Evolutionary conservation across 257 asterid species (phyloP).

Genomic region (Penstemon newberryi): DNA sequence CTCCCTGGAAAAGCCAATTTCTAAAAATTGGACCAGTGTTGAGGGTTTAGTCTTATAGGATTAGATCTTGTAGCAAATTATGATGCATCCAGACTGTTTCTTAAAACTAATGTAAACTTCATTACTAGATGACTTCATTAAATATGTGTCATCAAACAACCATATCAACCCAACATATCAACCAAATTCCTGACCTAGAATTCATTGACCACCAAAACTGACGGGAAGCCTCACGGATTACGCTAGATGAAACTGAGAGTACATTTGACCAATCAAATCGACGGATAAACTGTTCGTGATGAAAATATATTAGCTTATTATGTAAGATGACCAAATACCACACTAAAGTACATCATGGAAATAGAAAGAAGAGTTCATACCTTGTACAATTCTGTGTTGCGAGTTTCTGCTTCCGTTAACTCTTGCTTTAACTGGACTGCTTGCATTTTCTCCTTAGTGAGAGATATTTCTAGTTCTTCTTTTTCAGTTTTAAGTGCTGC

Average conservation of each 20-base stretch:
- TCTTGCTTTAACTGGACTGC: constrained; percentile 69
- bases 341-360: constrained; percentile 19
- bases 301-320: constrained; percentile 7
- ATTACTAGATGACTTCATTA: no score
- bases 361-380: constrained; percentile 40
- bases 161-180: constrained; percentile 20
- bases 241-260: not conserved
- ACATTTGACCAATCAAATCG: not conserved
- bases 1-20: no score
- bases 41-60: no score
- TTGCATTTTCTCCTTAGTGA: constrained; percentile 70
- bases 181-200: constrained; percentile 2
- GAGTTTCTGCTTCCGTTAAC: constrained; percentile 68
- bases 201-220: not conserved
- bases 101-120: not conserved
- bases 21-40: no score
- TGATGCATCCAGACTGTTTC: not conserved
- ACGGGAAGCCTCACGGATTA: not conserved
- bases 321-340: not conserved
- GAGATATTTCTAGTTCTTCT: constrained; percentile 71
- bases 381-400: constrained; percentile 75
- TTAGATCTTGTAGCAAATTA: no score
- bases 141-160: not conserved
- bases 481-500: constrained; percentile 63
- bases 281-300: not conserved